Evolutionary conservation across 192 early-diverging fungal genomes (phyloP), one percentile per base, ranked within the genome.

Genomic region (Bifiguratus adelaidae): DNA sequence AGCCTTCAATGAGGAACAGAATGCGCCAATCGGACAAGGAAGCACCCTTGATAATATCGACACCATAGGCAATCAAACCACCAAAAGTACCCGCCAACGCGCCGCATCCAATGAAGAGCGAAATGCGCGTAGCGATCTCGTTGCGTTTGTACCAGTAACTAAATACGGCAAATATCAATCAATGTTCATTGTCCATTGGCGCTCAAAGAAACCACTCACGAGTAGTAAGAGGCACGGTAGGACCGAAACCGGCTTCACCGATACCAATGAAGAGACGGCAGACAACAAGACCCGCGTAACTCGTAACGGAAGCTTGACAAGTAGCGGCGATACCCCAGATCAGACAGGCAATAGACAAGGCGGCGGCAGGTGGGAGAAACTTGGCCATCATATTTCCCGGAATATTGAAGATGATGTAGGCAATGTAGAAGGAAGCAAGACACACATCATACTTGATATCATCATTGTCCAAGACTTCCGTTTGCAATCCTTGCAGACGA

Each of bases 241-340:
- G n/a, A n/a, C n/a, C n/a, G n/a, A n/a, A n/a, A n/a, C n/a, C n/a
- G n/a, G n/a, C n/a, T 40, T 80, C 77, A 27, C 60, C 51, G 9
- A 61, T 32, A 29, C 77, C 77, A 12, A 80, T 41, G 30, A 80
- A 61, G 53, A 80, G 68, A 7, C 77, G 67, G 20, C 58, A 46
- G 11, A 51, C 55, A 18, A 71, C 47, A 7, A 80, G 46, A 34
- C 59, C 64, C 11, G 48, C 44, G 11, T 56, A 56, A 26, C 47
- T 51, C 0, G 27, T 58, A n/a, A 58, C 56, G 25, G 65, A 67
- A 20, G 71, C 66, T 67, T 76, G 74, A 11, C 55, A 48, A 29
- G 63, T 65, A 30, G 63, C 64, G 32, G 58, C 55, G 27, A 35
- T 30, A 4, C 77, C 74, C 74, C 77, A 80, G 3, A n/a, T n/a